Conservation (phyloP, 176 grass and related monocot genomes). For the Zoysia pacifica region DNA sequence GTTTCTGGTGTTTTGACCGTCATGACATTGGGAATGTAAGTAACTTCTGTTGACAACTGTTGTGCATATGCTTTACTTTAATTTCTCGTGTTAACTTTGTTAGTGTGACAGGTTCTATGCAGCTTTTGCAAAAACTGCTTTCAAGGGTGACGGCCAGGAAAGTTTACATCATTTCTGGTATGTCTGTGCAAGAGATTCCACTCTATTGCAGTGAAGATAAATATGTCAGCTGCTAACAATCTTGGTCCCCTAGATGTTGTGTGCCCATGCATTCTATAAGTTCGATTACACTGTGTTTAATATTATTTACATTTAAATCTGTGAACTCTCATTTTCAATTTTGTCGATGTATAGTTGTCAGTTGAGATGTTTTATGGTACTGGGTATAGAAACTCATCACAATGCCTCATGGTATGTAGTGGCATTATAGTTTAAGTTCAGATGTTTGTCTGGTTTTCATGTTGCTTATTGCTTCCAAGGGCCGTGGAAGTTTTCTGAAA, state of each 20-base stretch:
- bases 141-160: conserved; percentile 88
- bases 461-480: neutral
- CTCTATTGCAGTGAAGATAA: neutral
- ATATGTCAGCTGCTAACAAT: neutral
- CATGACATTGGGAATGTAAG: conserved; percentile 99
- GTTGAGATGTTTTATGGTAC: conserved; percentile 8
- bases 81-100: conserved; percentile 33
- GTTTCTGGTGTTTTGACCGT: conserved; percentile 90
- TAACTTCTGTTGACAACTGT: conserved; percentile 41
- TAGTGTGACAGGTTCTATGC: conserved; percentile 80
- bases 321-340: conserved; percentile 10
- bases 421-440: neutral
- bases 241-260: conserved; percentile 23
- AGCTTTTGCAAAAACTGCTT: conserved; percentile 97
- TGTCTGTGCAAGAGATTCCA: conserved; percentile 35
- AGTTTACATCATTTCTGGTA: conserved; percentile 99
- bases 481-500: neutral
- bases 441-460: neutral
- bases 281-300: neutral
- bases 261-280: neutral
- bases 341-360: neutral
- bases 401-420: neutral
- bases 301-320: neutral
- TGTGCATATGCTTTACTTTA: conserved; percentile 20
- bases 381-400: neutral